phyloP scores from a whole-genome alignment of 129 eudicot species.

The Cynara cardunculus region DNA sequence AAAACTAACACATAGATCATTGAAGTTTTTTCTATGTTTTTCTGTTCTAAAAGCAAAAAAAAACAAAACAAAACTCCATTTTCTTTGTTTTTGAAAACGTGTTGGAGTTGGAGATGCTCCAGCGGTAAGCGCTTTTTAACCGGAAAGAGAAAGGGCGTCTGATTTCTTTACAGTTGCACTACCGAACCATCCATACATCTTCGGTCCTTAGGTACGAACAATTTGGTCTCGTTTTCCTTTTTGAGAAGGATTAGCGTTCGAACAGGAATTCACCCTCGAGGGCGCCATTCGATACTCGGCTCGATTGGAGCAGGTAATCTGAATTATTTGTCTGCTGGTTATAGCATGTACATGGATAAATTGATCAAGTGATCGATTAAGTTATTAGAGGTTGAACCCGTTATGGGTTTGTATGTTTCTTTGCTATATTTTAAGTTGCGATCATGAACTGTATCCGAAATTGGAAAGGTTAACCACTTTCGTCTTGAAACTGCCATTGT shows the following conservation, averaged over 20 bases:
- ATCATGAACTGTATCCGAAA: not conserved
- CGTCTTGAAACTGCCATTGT: not conserved
- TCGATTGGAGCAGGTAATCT: slow-evolving; percentile 9
- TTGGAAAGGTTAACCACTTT: not conserved
- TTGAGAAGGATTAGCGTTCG: not conserved
- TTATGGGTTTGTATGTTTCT: not conserved
- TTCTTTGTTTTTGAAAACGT: too few species aligned
- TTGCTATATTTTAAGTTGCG: not conserved
- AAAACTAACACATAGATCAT: too few species aligned
- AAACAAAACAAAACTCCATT: too few species aligned
- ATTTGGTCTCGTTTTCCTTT: too few species aligned
- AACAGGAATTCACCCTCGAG: not conserved
- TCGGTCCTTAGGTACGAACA: too few species aligned
- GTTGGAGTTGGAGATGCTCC: too few species aligned
- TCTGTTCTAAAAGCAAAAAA: too few species aligned
- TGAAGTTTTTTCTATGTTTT: too few species aligned
- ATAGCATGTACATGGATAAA: not conserved
- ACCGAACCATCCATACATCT: too few species aligned
- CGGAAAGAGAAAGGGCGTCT: too few species aligned
- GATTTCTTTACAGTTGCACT: too few species aligned
- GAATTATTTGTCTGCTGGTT: not conserved
- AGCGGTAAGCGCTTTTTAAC: too few species aligned
- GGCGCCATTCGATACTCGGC: not conserved
- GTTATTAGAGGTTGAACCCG: not conserved
- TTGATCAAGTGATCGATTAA: not conserved